phyloP scores from a whole-genome alignment of 257 asterid genomes.

The Solanum stenotomum region DNA sequence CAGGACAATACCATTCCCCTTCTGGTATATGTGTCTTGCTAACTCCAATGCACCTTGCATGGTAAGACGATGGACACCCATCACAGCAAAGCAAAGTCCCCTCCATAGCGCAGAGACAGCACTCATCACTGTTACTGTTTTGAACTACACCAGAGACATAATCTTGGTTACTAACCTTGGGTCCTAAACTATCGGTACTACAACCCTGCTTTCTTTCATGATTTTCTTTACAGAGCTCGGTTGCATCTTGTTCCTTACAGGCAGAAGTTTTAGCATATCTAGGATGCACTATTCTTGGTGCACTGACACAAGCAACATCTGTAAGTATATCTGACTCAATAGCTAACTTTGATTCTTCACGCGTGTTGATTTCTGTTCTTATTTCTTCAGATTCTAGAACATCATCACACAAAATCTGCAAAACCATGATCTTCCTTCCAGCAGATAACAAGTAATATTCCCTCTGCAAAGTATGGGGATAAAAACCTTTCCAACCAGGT shows the following conservation, averaged over 20 bases:
- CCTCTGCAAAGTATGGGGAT: constrained; percentile 47
- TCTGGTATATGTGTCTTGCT: constrained; percentile 52
- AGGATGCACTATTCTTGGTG: constrained; percentile 58
- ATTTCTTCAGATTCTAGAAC: constrained; percentile 65
- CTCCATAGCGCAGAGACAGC: constrained; percentile 88
- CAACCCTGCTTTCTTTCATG: constrained; percentile 18
- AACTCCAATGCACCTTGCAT: constrained; percentile 77
- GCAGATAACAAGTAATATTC: constrained; percentile 65
- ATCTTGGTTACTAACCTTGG: constrained; percentile 25
- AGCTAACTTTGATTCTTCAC: constrained; percentile 57
- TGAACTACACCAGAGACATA: constrained; percentile 32
- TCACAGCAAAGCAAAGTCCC: constrained; percentile 81
- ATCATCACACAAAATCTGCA: constrained; percentile 78
- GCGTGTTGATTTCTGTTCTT: constrained; percentile 59
- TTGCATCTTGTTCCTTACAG: constrained; percentile 32
- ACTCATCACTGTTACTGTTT: constrained; percentile 74
- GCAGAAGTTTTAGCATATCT: constrained; percentile 51
- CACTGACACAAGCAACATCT: constrained; percentile 22
- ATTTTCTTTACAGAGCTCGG: constrained; percentile 22
- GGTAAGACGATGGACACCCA: constrained; percentile 84
- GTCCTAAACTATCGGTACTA: constrained; percentile 12
- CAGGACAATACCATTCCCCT: constrained; percentile 85
- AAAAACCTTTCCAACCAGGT: constrained; percentile 60
- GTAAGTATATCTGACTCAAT: constrained; percentile 32
- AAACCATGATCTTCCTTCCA: constrained; percentile 51